Conservation (phyloP, 768 basidiomycete genomes). For the Lactarius psammicola region DNA sequence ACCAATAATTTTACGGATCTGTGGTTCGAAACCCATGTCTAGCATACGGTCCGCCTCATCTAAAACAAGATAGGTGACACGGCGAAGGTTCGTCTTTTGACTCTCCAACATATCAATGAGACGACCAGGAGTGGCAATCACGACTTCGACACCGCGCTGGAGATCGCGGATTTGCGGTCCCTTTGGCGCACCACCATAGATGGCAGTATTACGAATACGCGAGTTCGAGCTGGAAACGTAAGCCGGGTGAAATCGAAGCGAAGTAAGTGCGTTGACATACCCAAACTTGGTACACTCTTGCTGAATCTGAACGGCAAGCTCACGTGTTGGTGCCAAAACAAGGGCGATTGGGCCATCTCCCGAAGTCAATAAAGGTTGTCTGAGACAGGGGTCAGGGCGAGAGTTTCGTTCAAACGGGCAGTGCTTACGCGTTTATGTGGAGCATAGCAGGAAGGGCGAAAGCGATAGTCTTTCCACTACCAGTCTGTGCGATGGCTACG, state of each 20-base stretch:
- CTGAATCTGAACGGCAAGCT: constrained; percentile 98
- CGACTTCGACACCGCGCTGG: constrained; percentile 94
- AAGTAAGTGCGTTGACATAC: constrained; percentile 41
- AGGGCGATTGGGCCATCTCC: constrained; percentile 98
- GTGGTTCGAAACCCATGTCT: constrained; percentile 99
- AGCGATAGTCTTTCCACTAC: constrained; percentile 97
- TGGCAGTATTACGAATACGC: constrained; percentile 96
- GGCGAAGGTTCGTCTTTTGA: constrained; percentile 92
- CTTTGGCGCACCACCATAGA: constrained; percentile 98
- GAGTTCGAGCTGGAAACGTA: constrained; percentile 67
- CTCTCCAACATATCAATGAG: constrained; percentile 98
- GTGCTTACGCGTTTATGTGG: constrained; percentile 94
- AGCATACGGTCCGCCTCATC: constrained; percentile 99
- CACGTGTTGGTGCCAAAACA: constrained; percentile 95
- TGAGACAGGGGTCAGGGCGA: constrained; percentile 35
- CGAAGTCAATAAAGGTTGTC: constrained; percentile 87
- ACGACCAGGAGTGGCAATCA: constrained; percentile 99
- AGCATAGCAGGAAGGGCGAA: constrained; percentile 99
- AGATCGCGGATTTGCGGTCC: constrained; percentile 98
- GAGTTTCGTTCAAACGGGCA: not conserved
- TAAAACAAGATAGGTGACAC: constrained; percentile 97
- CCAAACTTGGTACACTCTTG: constrained; percentile 99
- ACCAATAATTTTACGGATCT: constrained; percentile 95
- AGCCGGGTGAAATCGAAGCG: constrained; percentile 9
- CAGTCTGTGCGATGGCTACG: constrained; percentile 96